A percentile compares a stretch with the other conserved stretches of the same genome.
Evolutionary conservation across 2,329 filamentous ascomycete species (phyloP).

Genomic region (Cadophora luteo-olivacea): DNA sequence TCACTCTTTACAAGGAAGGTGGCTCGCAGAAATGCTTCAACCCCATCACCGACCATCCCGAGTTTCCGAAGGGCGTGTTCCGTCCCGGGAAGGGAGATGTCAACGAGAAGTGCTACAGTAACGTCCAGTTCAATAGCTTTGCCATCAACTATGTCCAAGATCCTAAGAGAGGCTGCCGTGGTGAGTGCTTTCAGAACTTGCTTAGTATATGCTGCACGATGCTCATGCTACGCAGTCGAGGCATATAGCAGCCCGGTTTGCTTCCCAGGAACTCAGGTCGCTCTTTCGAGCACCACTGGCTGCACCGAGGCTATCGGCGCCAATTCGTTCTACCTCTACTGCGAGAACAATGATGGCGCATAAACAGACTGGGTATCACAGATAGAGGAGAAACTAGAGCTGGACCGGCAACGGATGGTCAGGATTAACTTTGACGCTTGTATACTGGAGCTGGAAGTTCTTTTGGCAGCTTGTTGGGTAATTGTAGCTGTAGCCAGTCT

Average conservation of each 20-base stretch:
- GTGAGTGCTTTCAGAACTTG: too few relatives aligned
- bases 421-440: not conserved
- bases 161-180: constrained; percentile 1
- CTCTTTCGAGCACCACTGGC: not conserved
- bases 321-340: not conserved
- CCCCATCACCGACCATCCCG: not conserved
- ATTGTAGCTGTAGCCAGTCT: not conserved
- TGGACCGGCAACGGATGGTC: not conserved
- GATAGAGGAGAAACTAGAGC: not conserved
- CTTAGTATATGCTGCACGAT: too few relatives aligned
- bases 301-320: not conserved
- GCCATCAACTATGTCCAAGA: not conserved
- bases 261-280: not conserved
- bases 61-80: not conserved
- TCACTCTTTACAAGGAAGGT: constrained; percentile 1
- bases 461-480: not conserved
- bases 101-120: constrained; percentile 8
- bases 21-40: not conserved
- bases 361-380: not conserved
- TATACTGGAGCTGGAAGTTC: not conserved
- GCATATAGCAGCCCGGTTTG: constrained; percentile 2
- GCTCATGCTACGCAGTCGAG: not conserved
- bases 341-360: constrained; percentile 1
- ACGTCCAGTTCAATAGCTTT: not conserved
- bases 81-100: not conserved